phyloP scores from a whole-genome alignment of 2,329 filamentous ascomycete genomes.

The Colletotrichum liaoningense region DNA sequence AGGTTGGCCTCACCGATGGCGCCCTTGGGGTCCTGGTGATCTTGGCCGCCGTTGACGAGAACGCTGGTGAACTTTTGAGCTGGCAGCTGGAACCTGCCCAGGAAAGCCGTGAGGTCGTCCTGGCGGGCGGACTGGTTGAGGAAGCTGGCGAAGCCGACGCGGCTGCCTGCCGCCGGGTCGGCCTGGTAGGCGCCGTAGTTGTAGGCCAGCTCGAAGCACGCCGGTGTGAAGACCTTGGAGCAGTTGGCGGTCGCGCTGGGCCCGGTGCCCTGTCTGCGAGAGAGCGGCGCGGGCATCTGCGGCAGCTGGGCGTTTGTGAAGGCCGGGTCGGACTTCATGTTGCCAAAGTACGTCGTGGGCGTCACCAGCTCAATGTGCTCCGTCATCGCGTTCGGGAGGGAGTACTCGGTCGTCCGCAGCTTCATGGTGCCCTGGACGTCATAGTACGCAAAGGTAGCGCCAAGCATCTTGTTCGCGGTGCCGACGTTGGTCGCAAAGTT shows the following conservation, averaged over 20 bases:
- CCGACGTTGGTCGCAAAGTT: constrained; percentile 49
- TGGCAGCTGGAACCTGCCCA: constrained; percentile 52
- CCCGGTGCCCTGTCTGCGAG: constrained; percentile 13
- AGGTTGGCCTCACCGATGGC: constrained; percentile 68
- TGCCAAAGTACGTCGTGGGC: constrained; percentile 59
- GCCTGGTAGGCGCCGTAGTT: constrained; percentile 59
- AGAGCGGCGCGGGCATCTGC: not conserved
- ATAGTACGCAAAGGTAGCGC: constrained; percentile 56
- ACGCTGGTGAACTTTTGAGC: constrained; percentile 56
- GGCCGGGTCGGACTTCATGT: constrained; percentile 36
- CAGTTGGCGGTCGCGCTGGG: constrained; percentile 41
- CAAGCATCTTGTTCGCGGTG: constrained; percentile 51
- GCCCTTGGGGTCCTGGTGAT: constrained; percentile 49
- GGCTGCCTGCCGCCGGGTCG: constrained; percentile 56
- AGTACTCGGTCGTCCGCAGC: constrained; percentile 43
- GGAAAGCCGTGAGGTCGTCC: constrained; percentile 53
- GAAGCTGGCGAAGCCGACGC: constrained; percentile 63
- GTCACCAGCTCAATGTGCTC: constrained; percentile 56
- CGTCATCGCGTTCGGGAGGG: constrained; percentile 47
- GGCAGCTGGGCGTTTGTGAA: constrained; percentile 14
- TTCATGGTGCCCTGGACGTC: constrained; percentile 50
- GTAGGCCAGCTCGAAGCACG: constrained; percentile 61
- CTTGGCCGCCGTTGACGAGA: constrained; percentile 51
- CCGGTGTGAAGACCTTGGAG: constrained; percentile 53
- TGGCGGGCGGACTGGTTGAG: constrained; percentile 62